phyloP scores from a whole-genome alignment of 192 early-diverging fungal genomes.

The Lobosporangium transversale region DNA sequence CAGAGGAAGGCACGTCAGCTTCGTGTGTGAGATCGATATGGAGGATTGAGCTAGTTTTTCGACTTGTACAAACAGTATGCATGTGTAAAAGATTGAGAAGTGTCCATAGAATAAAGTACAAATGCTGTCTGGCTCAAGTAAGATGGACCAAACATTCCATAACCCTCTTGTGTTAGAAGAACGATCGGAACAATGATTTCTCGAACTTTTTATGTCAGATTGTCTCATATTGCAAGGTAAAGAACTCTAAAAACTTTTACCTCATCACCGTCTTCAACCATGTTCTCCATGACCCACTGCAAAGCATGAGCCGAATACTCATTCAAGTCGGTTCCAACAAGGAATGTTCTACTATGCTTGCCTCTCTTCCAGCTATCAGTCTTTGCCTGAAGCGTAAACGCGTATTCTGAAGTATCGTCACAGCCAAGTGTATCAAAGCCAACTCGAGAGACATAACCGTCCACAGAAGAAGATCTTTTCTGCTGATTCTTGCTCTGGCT shows the following conservation, averaged over 20 bases:
- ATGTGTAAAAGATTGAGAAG: too few relatives aligned
- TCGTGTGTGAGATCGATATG: too few relatives aligned
- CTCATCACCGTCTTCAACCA: constrained; percentile 66
- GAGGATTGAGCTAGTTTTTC: too few relatives aligned
- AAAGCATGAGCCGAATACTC: constrained; percentile 66
- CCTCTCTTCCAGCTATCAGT: constrained; percentile 37
- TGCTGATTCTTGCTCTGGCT: background rate
- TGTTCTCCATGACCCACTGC: constrained; percentile 59
- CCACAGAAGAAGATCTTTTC: background rate
- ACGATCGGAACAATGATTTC: too few relatives aligned
- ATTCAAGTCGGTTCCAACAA: constrained; percentile 66
- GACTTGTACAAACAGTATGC: too few relatives aligned
- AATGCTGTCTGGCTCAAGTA: too few relatives aligned
- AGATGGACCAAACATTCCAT: too few relatives aligned
- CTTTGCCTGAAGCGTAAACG: constrained; percentile 43
- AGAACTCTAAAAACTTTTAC: too few relatives aligned
- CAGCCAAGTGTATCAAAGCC: constrained; percentile 49
- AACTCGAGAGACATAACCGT: constrained; percentile 40
- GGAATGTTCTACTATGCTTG: constrained; percentile 53
- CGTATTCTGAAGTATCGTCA: constrained; percentile 35
- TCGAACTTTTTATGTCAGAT: too few relatives aligned
- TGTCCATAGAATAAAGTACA: too few relatives aligned
- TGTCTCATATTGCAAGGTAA: too few relatives aligned
- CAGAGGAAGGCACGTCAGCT: background rate
- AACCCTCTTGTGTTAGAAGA: too few relatives aligned